These are phyloP conservation scores for Aspergillus fischeri DNA, from an alignment of 2,329 filamentous ascomycete genomes.

Conservation along the genomic window DNA sequence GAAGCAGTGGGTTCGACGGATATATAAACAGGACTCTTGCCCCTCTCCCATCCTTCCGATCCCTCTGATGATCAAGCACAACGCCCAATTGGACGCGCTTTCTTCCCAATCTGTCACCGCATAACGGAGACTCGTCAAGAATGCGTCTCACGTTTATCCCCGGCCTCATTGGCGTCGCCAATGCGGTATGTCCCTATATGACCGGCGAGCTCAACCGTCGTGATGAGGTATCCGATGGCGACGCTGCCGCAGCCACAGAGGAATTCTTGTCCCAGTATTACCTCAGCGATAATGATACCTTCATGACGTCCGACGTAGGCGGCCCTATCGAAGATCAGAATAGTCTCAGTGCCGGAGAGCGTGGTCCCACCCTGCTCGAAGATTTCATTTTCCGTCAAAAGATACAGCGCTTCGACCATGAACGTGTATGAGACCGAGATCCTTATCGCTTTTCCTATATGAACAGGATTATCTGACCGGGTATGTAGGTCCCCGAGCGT, in stretches of 20 bases:
- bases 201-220: slow-evolving; percentile 28
- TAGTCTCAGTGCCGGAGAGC: slow-evolving; percentile 62
- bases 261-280: slow-evolving; percentile 43
- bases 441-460: background rate
- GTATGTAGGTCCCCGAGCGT: slow-evolving; percentile 53
- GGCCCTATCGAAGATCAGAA: slow-evolving; percentile 64
- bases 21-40: background rate
- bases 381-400: slow-evolving; percentile 72
- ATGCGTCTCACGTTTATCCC: slow-evolving; percentile 27
- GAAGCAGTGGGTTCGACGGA: background rate
- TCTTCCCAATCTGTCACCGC: background rate
- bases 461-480: slow-evolving; percentile 2
- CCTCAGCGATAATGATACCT: slow-evolving; percentile 52
- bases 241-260: slow-evolving; percentile 31
- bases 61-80: background rate
- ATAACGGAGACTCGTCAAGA: background rate
- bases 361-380: slow-evolving; percentile 65
- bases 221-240: slow-evolving; percentile 11
- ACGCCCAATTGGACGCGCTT: background rate
- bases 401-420: slow-evolving; percentile 67
- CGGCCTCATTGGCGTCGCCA: slow-evolving; percentile 32
- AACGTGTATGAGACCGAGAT: slow-evolving; percentile 49
- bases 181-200: slow-evolving; percentile 41
- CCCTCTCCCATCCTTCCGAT: background rate
- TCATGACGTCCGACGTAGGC: slow-evolving; percentile 63